Evolutionary conservation across 2,329 filamentous ascomycete genomes (phyloP).

Genomic region (Aspergillus fischeri): DNA sequence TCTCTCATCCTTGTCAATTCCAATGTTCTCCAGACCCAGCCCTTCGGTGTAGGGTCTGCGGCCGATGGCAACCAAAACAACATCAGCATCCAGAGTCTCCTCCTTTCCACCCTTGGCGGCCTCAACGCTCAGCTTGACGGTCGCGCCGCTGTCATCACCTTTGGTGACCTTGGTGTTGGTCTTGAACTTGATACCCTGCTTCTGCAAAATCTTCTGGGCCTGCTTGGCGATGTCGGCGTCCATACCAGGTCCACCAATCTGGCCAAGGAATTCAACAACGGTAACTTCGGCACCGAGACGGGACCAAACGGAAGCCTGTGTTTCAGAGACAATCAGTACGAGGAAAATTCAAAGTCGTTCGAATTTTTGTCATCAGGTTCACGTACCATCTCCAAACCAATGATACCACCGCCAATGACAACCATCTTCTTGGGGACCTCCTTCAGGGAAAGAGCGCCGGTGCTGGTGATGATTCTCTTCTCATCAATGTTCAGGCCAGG

Average conservation of each 20-base stretch:
- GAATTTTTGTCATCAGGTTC: background rate
- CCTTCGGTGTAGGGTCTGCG: slow-evolving; percentile 90
- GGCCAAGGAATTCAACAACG: slow-evolving; percentile 91
- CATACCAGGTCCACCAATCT: slow-evolving; percentile 98
- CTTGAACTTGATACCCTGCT: slow-evolving; percentile 99
- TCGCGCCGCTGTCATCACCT: slow-evolving; percentile 75
- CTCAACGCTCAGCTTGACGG: slow-evolving; percentile 79
- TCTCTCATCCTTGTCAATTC: slow-evolving; percentile 69
- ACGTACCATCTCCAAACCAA: slow-evolving; percentile 90
- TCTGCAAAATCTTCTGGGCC: slow-evolving; percentile 85
- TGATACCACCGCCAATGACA: slow-evolving; percentile 97
- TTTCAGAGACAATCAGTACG: slow-evolving; percentile 5
- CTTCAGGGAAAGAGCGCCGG: slow-evolving; percentile 82
- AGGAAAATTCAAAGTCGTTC: background rate
- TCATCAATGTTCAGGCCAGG: slow-evolving; percentile 94
- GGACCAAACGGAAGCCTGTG: slow-evolving; percentile 83
- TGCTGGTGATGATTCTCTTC: slow-evolving; percentile 95
- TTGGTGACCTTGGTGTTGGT: slow-evolving; percentile 89
- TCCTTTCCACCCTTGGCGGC: slow-evolving; percentile 94
- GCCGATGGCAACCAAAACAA: slow-evolving; percentile 94
- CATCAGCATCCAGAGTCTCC: slow-evolving; percentile 86
- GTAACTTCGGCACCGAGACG: slow-evolving; percentile 90
- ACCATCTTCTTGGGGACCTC: slow-evolving; percentile 95
- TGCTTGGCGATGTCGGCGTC: slow-evolving; percentile 88
- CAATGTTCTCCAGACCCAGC: slow-evolving; percentile 89